Percentiles rank a stretch among this genome's conserved stretches.
These are phyloP conservation scores for Aaosphaeria arxii DNA, from an alignment of 2,329 filamentous ascomycete genomes.

Conservation along the genomic window DNA sequence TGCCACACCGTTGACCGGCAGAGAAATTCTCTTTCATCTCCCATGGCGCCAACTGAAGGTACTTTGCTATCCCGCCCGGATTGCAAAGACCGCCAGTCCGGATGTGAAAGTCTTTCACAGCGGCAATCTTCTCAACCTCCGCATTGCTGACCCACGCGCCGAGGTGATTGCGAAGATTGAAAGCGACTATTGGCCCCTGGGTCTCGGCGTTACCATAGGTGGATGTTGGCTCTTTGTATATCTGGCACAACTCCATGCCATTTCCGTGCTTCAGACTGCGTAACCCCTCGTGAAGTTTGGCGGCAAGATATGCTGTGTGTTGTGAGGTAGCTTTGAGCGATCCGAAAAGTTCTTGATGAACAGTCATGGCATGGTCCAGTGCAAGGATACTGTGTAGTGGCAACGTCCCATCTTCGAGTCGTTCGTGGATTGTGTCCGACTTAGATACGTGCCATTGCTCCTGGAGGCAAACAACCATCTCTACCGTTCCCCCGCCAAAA, in stretches of 20 bases:
- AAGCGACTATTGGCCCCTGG: slow-evolving; percentile 75
- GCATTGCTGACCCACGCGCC: slow-evolving; percentile 76
- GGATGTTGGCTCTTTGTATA: slow-evolving; percentile 55
- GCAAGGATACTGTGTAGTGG: slow-evolving; percentile 90
- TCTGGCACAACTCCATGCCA: slow-evolving; percentile 58
- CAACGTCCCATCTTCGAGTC: slow-evolving; percentile 85
- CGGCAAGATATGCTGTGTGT: slow-evolving; percentile 67
- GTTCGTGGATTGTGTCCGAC: slow-evolving; percentile 67
- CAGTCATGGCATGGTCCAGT: slow-evolving; percentile 68
- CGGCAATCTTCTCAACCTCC: slow-evolving; percentile 84
- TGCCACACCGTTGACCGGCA: slow-evolving; percentile 78
- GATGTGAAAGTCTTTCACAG: slow-evolving; percentile 75
- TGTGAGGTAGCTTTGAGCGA: slow-evolving; percentile 66
- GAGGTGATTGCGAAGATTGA: slow-evolving; percentile 70
- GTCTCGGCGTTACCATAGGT: slow-evolving; percentile 43
- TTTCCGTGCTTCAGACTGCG: slow-evolving; percentile 66
- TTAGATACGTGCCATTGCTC: slow-evolving; percentile 84
- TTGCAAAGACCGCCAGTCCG: slow-evolving; percentile 90
- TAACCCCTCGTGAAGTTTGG: slow-evolving; percentile 59
- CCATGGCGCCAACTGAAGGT: slow-evolving; percentile 70
- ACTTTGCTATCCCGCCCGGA: slow-evolving; percentile 76
- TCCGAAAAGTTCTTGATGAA: slow-evolving; percentile 67
- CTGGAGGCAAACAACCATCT: slow-evolving; percentile 76
- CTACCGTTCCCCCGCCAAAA: slow-evolving; percentile 93
- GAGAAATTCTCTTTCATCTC: slow-evolving; percentile 85